Percentiles rank a stretch among this genome's conserved stretches.
These are phyloP conservation scores for Capsicum pubescens DNA, from an alignment of 257 asterid species.

Conservation along the genomic window DNA sequence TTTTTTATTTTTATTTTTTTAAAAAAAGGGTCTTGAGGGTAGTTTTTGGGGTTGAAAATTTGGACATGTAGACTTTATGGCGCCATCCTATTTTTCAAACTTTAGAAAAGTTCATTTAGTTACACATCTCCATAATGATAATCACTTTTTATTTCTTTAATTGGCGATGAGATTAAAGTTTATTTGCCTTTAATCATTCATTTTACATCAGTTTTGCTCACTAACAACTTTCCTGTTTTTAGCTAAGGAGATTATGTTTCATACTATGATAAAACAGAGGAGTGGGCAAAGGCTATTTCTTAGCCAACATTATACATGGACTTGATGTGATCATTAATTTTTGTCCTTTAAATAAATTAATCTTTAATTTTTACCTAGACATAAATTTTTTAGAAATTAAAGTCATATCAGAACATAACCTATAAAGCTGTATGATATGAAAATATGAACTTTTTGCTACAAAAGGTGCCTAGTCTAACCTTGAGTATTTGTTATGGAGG, in stretches of 20 bases:
- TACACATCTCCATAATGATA: conserved; percentile 25
- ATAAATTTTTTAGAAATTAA: neutral
- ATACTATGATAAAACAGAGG: conserved; percentile 1
- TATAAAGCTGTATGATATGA: neutral
- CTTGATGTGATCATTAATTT: neutral
- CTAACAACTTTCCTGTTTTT: neutral
- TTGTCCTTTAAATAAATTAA: neutral
- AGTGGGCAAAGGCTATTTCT: conserved; percentile 5
- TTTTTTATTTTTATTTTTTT: no score
- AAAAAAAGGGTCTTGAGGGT: neutral
- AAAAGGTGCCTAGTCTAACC: neutral
- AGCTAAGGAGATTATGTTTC: neutral
- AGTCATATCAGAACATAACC: neutral
- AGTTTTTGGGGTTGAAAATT: neutral
- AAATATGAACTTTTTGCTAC: neutral
- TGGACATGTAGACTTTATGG: conserved; percentile 14
- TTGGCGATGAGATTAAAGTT: conserved; percentile 17
- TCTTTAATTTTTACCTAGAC: neutral
- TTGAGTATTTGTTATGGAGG: neutral
- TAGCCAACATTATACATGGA: neutral
- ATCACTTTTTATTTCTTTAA: conserved; percentile 18
- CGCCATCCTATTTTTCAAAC: conserved; percentile 37
- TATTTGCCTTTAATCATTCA: conserved; percentile 26
- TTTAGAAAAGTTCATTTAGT: conserved; percentile 33
- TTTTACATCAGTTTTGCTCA: neutral